Evolutionary conservation across 768 basidiomycete genomes (phyloP).

Genomic region (Tubosaeta sp.): DNA sequence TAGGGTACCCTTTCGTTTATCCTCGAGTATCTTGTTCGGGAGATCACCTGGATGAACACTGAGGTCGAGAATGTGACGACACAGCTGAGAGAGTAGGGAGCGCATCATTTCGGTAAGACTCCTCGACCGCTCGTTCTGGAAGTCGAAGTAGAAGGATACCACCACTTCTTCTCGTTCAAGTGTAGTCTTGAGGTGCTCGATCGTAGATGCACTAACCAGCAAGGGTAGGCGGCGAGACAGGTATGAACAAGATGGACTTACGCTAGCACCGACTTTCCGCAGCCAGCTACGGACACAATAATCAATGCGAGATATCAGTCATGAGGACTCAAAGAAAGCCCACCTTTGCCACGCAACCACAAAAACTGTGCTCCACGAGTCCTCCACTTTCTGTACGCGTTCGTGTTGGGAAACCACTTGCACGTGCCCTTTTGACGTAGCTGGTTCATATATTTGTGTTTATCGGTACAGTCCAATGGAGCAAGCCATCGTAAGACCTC

Average conservation of each 20-base stretch:
- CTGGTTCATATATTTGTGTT: neutral
- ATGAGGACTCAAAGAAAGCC: too few species aligned
- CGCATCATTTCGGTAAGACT: slow-evolving; percentile 1
- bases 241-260: neutral
- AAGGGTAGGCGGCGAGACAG: neutral
- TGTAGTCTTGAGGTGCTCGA: neutral
- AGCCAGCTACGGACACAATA: neutral
- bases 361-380: neutral
- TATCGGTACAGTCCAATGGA: neutral
- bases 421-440: neutral
- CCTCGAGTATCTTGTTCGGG: neutral
- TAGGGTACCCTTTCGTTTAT: neutral
- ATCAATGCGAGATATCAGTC: too few species aligned
- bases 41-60: neutral
- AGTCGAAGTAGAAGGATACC: slow-evolving; percentile 3
- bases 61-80: neutral
- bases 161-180: neutral
- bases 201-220: neutral
- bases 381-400: neutral
- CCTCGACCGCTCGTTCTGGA: neutral
- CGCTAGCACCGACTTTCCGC: slow-evolving; percentile 2
- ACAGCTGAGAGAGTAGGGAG: neutral
- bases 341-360: too few species aligned
- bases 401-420: neutral
- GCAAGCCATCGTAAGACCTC: slow-evolving; percentile 1